These are phyloP conservation scores for Hirschioporus abietinus DNA, from an alignment of 768 basidiomycete species.

Conservation along the genomic window DNA sequence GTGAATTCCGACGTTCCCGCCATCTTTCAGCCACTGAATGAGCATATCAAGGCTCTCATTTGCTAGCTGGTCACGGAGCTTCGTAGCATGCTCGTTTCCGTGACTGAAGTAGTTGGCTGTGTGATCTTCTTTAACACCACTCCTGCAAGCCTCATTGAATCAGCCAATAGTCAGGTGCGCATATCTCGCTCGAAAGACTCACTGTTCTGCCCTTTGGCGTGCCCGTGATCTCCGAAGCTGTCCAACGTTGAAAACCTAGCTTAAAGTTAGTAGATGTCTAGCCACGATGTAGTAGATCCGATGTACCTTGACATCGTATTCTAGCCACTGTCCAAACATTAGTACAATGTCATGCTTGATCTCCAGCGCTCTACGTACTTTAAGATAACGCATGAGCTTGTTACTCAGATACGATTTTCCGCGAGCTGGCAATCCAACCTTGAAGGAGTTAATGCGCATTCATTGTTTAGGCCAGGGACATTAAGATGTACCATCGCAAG, in stretches of 20 bases:
- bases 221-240: constrained; percentile 88
- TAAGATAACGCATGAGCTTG: constrained; percentile 93
- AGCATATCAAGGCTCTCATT: constrained; percentile 92
- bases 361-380: constrained; percentile 42
- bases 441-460: constrained; percentile 3
- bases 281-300: background rate
- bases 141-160: constrained; percentile 33
- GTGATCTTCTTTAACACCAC: constrained; percentile 87
- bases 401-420: constrained; percentile 99
- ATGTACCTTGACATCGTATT: constrained; percentile 89
- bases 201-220: constrained; percentile 72
- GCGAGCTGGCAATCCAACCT: constrained; percentile 96
- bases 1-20: constrained; percentile 97
- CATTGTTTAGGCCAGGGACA: constrained; percentile 10
- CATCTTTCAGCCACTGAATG: constrained; percentile 91
- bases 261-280: background rate
- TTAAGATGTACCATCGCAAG: constrained; percentile 74
- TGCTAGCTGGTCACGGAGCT: constrained; percentile 75
- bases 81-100: constrained; percentile 71
- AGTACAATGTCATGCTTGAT: constrained; percentile 5
- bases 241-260: constrained; percentile 95
- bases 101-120: constrained; percentile 88
- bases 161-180: constrained; percentile 3
- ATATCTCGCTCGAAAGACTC: constrained; percentile 15
- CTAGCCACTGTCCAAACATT: constrained; percentile 71